A percentile compares a stretch with the other conserved stretches of the same genome.
phyloP scores from a whole-genome alignment of 805 yeast species.

The Kazachstania bromeliacearum region DNA sequence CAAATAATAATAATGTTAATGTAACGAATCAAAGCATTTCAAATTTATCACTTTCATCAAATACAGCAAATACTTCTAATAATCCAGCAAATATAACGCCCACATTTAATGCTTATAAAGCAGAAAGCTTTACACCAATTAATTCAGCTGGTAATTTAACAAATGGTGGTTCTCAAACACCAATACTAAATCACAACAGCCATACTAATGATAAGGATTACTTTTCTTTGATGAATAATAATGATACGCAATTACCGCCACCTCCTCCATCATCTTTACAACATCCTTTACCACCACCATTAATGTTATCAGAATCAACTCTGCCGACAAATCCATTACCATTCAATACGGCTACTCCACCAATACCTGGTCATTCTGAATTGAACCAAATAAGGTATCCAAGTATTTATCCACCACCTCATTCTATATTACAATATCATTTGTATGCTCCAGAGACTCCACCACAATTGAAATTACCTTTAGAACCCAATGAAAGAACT shows the following conservation, averaged over 20 bases:
- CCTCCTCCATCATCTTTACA: background rate
- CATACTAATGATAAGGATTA: no score
- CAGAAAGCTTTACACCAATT: slow-evolving; percentile 24
- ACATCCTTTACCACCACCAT: slow-evolving; percentile 3
- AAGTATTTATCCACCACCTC: slow-evolving; percentile 32
- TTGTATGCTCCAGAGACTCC: slow-evolving; percentile 86
- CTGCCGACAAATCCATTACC: background rate
- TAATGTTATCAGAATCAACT: background rate
- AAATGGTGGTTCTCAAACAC: background rate
- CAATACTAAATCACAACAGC: no score
- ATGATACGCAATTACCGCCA: background rate
- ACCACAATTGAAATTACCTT: slow-evolving; percentile 51
- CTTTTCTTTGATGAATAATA: no score
- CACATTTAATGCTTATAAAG: slow-evolving; percentile 26
- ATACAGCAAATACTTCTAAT: background rate
- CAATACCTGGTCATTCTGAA: slow-evolving; percentile 1
- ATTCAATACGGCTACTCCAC: background rate
- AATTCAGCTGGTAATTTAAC: slow-evolving; percentile 16
- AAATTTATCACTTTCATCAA: background rate
- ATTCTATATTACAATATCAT: slow-evolving; percentile 57
- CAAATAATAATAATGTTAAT: slow-evolving; percentile 2
- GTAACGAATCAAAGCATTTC: background rate
- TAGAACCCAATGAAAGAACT: slow-evolving; percentile 63
- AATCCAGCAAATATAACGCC: slow-evolving; percentile 13
- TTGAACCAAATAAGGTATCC: slow-evolving; percentile 21